These are phyloP conservation scores for Umbelopsis ramanniana DNA, from an alignment of 192 early-diverging fungal genomes.

Conservation along the genomic window DNA sequence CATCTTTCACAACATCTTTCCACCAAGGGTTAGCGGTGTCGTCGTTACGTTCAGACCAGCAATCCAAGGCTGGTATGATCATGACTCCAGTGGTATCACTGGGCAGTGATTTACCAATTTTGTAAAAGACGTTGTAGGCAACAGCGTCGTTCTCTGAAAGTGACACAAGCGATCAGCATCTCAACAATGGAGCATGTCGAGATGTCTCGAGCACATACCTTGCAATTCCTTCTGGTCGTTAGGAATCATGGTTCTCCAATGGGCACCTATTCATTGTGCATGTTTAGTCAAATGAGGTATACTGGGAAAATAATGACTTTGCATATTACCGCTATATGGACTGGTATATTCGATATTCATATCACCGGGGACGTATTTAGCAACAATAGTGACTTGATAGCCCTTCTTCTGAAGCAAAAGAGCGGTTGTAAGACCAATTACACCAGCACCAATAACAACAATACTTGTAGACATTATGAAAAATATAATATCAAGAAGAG, in stretches of 20 bases:
- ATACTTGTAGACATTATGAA: conserved; percentile 11
- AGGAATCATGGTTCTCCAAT: conserved; percentile 55
- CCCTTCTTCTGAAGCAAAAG: conserved; percentile 51
- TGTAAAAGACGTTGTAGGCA: not conserved
- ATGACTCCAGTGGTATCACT: conserved; percentile 51
- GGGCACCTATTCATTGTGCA: conserved; percentile 50
- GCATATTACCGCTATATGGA: conserved; percentile 38
- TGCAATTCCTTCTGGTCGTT: conserved; percentile 43
- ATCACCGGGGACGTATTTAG: conserved; percentile 45
- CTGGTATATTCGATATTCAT: conserved; percentile 54
- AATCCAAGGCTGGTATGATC: conserved; percentile 57
- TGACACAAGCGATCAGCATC: not conserved
- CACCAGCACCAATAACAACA: conserved; percentile 61
- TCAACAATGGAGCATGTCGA: not conserved
- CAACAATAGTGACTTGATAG: conserved; percentile 54
- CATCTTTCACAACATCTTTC: conserved; percentile 50
- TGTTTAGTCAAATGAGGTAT: conserved; percentile 15
- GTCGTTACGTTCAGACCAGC: conserved; percentile 55
- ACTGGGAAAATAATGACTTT: not conserved
- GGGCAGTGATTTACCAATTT: not conserved
- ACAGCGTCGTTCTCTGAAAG: not conserved
- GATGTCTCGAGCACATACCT: conserved; percentile 23
- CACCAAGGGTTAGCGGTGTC: conserved; percentile 70
- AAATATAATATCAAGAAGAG: too few species aligned
- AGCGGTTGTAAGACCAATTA: conserved; percentile 66